Base-by-base conservation (phyloP, 2,329 filamentous ascomycete genomes). In the Fusarium tanahbumbuense region DNA sequence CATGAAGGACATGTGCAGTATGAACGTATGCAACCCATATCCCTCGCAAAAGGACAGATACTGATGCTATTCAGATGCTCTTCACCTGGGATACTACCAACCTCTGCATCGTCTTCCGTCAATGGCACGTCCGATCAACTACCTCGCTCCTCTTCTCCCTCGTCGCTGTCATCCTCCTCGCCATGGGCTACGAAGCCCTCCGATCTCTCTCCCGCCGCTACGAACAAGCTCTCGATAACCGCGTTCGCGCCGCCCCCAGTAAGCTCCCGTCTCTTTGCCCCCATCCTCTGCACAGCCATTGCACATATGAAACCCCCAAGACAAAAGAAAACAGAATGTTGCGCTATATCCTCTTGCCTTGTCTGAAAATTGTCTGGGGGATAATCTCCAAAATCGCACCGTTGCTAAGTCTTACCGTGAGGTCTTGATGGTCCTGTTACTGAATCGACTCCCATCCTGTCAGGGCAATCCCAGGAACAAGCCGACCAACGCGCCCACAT, bases 41-140 rank as follows among this genome's bases (percentile, higher is more conserved):
- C 34, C 52, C 27, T 46, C 18, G 28, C 8, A 50, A 50, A 20
- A 32, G 34, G 11, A 27, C 57, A 45, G 45, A 25, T 32, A 40
- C 72, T 76, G 46, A 77, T 64, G 60, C 34, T 59, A 22, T n/a
- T n/a, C 40, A 97, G 94, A 98, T 98, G 95, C 89, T 98, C 73
- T 99, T 99, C 85, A 98, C 94, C 67, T 99, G 95, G 95, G 89
- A 94, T 80, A 95, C 94, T 5, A 88, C 86, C 60, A 92, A 98
- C 82, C 93, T 99, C 71, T 99, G 96, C 87, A 97, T 99, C 81
- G 89, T 99, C 80, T 99, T 98, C 86, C 87, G 87, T 75, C 89
- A 91, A 81, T 99, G 96, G 96, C 94, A 93, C 82, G 83, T 99
- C 80, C 90, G 87, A 67, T 90, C 91, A 66, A 90, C 90, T 5